Conservation (phyloP, 345 rosid species). For the Microthlaspi erraticum region DNA sequence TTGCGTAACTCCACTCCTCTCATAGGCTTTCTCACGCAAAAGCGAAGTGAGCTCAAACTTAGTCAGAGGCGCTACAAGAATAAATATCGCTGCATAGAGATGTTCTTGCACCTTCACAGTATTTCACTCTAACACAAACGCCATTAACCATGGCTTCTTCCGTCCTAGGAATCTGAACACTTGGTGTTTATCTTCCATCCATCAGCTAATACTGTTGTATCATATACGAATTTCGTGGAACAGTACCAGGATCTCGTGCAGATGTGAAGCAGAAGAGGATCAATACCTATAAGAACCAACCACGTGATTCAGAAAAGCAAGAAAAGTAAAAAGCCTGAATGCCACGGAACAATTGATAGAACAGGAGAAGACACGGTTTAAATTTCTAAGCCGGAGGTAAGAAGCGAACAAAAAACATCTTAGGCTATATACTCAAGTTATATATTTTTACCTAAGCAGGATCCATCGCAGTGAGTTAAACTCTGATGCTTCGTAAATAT, state of each 20-base stretch:
- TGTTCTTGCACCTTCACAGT: slow-evolving; percentile 97
- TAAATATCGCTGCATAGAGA: slow-evolving; percentile 97
- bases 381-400: slow-evolving; percentile 21
- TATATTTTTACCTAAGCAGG: too few relatives aligned
- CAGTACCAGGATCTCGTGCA: slow-evolving; percentile 92
- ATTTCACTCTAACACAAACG: slow-evolving; percentile 77
- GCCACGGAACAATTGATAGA: slow-evolving; percentile 14
- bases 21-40: slow-evolving; percentile 80
- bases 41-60: slow-evolving; percentile 94
- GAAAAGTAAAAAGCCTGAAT: background rate
- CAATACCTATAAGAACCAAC: slow-evolving; percentile 67
- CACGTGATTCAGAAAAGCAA: slow-evolving; percentile 25
- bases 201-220: slow-evolving; percentile 51
- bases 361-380: background rate
- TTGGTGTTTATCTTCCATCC: slow-evolving; percentile 86
- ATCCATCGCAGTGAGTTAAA: too few relatives aligned
- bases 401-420: slow-evolving; percentile 1
- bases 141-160: slow-evolving; percentile 88
- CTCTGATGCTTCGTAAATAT: too few relatives aligned
- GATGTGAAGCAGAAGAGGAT: slow-evolving; percentile 86
- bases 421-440: background rate
- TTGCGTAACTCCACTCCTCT: slow-evolving; percentile 80
- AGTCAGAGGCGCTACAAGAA: slow-evolving; percentile 94
- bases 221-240: slow-evolving; percentile 86
- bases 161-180: slow-evolving; percentile 84